Evolutionary conservation across 768 basidiomycete genomes (phyloP).

Genomic region (Collybia sp.): DNA sequence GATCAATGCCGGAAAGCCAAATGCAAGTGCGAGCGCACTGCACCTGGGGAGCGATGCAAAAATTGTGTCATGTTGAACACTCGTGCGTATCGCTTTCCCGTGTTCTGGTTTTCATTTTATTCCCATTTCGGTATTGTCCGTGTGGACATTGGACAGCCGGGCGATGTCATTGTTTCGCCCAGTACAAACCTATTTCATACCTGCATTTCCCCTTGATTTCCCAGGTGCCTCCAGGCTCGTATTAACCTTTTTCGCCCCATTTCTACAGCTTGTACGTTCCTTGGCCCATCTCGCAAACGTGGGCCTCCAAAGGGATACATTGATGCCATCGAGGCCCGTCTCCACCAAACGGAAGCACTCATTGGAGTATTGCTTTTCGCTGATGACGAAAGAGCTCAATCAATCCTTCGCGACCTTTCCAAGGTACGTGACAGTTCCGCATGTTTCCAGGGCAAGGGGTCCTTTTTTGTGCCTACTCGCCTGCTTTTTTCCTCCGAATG

Average conservation of each 20-base stretch:
- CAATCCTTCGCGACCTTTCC: constrained; percentile 44
- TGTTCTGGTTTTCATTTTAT: constrained; percentile 7
- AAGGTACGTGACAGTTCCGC: constrained; percentile 30
- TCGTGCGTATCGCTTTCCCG: constrained; percentile 34
- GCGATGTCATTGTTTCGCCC: too few species aligned
- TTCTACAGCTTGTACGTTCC: constrained; percentile 64
- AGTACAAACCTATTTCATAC: too few species aligned
- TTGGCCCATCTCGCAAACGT: constrained; percentile 76
- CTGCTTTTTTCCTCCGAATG: too few species aligned
- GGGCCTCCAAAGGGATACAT: constrained; percentile 94
- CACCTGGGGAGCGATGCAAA: constrained; percentile 62
- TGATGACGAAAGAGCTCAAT: constrained; percentile 31
- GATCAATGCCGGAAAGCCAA: constrained; percentile 89
- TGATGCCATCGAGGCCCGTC: constrained; percentile 86
- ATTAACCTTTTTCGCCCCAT: constrained; percentile 5
- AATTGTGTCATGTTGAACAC: constrained; percentile 73
- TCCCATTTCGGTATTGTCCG: background rate
- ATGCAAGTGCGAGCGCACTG: constrained; percentile 79
- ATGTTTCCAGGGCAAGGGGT: background rate
- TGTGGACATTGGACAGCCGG: too few species aligned
- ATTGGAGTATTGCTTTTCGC: constrained; percentile 75
- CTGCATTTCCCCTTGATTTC: constrained; percentile 6
- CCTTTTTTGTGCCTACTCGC: too few species aligned
- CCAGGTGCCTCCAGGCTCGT: constrained; percentile 5
- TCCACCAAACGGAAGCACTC: constrained; percentile 89